These are phyloP conservation scores for Tuber melanosporum DNA, from an alignment of 495 filamentous ascomycete genomes.

Conservation along the genomic window DNA sequence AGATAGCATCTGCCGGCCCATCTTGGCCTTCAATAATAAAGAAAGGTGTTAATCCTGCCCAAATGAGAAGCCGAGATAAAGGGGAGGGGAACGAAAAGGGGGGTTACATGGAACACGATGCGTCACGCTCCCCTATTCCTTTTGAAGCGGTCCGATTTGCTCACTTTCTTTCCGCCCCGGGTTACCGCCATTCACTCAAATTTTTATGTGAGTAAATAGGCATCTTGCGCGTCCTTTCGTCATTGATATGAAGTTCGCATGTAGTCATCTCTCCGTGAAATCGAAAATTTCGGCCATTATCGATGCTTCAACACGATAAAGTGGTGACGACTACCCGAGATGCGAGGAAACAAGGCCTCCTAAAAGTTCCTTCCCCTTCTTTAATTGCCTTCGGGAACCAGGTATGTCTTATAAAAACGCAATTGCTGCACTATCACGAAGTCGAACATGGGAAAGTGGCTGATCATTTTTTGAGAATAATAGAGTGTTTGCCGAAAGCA, in stretches of 20 bases:
- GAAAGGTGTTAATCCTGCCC: neutral
- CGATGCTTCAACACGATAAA: neutral
- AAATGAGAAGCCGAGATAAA: neutral
- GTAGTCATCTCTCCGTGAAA: constrained; percentile 3
- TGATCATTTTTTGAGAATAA: neutral
- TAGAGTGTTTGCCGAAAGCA: neutral
- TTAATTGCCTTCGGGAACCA: neutral
- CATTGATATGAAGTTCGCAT: neutral
- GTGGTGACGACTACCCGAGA: neutral
- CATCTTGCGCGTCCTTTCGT: neutral
- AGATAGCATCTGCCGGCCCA: constrained; percentile 2
- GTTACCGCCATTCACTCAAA: neutral
- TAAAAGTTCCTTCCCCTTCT: neutral
- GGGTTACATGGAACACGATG: constrained; percentile 3
- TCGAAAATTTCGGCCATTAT: neutral
- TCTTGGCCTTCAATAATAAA: neutral
- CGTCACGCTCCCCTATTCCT: neutral
- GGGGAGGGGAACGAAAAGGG: neutral
- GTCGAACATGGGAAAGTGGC: neutral
- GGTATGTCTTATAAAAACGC: constrained; percentile 1
- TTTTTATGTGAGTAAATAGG: neutral
- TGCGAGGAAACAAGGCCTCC: neutral
- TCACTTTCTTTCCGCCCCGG: neutral
- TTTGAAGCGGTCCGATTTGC: neutral
- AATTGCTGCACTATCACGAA: neutral